Conservation (phyloP, 139 green algal species). For the Volvox africanus region DNA sequence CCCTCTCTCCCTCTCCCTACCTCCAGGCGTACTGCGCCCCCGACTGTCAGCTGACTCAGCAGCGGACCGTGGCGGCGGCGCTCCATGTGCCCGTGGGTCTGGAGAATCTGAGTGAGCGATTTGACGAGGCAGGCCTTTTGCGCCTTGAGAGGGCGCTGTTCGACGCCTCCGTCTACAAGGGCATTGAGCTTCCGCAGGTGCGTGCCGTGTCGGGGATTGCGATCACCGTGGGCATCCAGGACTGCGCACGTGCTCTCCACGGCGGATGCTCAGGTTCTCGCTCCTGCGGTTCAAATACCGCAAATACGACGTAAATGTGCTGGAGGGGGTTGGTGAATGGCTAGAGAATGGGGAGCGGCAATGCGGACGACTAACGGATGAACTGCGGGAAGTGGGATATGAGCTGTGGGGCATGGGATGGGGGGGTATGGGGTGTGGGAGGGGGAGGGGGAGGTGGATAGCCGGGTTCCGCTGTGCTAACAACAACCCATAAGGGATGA, state of each 20-base stretch:
- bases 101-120: slow-evolving; percentile 53
- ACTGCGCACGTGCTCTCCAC: too few species aligned
- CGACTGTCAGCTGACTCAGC: slow-evolving; percentile 58
- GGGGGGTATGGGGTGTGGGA: not conserved
- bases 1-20: not conserved
- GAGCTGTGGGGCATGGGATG: not conserved
- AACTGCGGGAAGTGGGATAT: too few species aligned
- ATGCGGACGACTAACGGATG: too few species aligned
- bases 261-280: too few species aligned
- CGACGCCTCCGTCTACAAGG: slow-evolving; percentile 28
- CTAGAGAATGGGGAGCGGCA: too few species aligned
- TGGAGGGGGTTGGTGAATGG: too few species aligned
- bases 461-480: too few species aligned
- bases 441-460: too few species aligned
- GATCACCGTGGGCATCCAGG: too few species aligned
- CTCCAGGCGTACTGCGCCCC: slow-evolving; percentile 55
- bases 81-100: slow-evolving; percentile 61
- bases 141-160: slow-evolving; percentile 61
- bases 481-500: too few species aligned
- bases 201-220: not conserved
- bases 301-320: too few species aligned
- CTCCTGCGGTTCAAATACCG: too few species aligned
- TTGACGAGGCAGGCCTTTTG: slow-evolving; percentile 60
- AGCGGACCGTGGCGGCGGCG: slow-evolving; percentile 62
- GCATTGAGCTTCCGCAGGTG: slow-evolving; percentile 58